Evolutionary conservation across 1,284 basidiomycete genomes (phyloP), one percentile per base, ranked within the genome.

Genomic region (Boletus mariae): DNA sequence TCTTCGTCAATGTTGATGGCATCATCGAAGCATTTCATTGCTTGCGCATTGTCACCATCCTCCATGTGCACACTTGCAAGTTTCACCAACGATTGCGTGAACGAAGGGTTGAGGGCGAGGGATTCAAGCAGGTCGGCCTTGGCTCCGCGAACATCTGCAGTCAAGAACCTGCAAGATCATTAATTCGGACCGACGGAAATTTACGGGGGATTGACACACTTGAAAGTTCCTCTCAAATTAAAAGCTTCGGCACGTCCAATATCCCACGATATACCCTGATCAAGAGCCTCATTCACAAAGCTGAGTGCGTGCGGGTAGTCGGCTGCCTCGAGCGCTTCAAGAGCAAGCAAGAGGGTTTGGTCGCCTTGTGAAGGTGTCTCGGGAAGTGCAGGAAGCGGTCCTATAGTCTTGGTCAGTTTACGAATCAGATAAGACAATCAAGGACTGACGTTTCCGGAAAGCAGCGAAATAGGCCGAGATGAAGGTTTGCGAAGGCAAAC

Each of bases 21-120:
- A 56, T 87, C 80, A 54, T 96, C 93, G 69, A 98, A 98, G 71
- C 92, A 93, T 59, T 87, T 82, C 72, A 98, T 94, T 2, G 95
- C 91, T 58, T 83, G 84, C 26, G 80, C 76, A 15, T 89, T 80
- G 59, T 93, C 83, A 54, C 85, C 87, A 60, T 97, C 87, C 71
- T 99, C 97, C 95, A 99, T 98, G 73, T 97, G 82, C 44, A 99
- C 95, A 63, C 89, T 93, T 8, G 97, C 97, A 63, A 99, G 89
- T 80, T 99, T 99, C 62, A 99, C 95, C 77, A 93, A 86, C 60
- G 85, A 90, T 74, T 98, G 96, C 0, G 93, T 92, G 62, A 91
- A 85, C 15, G 79, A 75, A 1, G 94, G 92, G 38, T 81, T 73
- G 26, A 97, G 74, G 55, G 82, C 75, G 50, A 97, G 79, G 53